Evolutionary conservation across 805 yeast genomes (phyloP), one percentile per base, ranked within the genome.

Genomic region (Saccharomyces cerevisiae): DNA sequence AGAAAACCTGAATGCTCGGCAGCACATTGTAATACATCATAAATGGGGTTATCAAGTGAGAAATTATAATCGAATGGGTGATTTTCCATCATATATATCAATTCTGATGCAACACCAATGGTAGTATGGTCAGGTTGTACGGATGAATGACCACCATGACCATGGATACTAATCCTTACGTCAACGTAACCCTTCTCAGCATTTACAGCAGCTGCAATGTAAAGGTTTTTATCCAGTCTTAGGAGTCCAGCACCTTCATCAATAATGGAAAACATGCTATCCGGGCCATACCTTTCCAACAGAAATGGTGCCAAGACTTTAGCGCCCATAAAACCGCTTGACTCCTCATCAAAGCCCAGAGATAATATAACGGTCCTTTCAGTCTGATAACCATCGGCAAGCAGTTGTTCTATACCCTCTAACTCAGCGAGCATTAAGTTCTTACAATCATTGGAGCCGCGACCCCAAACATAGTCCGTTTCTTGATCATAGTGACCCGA

Each of bases 271-370:
- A 79, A 79, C 36, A 87, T 60, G 0, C 85, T 78, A 58, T 86
- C 73, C 17, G 63, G 59, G 4, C 94, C 94, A 61, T 80, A 83
- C 53, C 76, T 74, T 21, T 78, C 74, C 22, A 73, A 66, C 47
- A 87, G 64, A 49, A 71, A 67, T 48, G 73, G 55, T 22, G 78
- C 74, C 27, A 87, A 70, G n/a, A 69, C 56, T 0, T 61, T 55
- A 3, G 94, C 94, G 51, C 92, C 91, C 6, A 73, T 67, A 21
- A 59, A 55, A 4, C 95, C 95, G 41, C 80, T 75, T 41, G 79
- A 77, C 65, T 87, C 95, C 70, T 87, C 95, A 64, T 87, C 94
- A 59, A 78, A 83, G 0, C 95, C 95, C 66, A 83, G 80, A 0
- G 86, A 82, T 2, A 83, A 66, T 26, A 87, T 59, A 24, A 85